Evolutionary conservation across 2,329 filamentous ascomycete species (phyloP).

Genomic region (Chaetomiaceae sp.): DNA sequence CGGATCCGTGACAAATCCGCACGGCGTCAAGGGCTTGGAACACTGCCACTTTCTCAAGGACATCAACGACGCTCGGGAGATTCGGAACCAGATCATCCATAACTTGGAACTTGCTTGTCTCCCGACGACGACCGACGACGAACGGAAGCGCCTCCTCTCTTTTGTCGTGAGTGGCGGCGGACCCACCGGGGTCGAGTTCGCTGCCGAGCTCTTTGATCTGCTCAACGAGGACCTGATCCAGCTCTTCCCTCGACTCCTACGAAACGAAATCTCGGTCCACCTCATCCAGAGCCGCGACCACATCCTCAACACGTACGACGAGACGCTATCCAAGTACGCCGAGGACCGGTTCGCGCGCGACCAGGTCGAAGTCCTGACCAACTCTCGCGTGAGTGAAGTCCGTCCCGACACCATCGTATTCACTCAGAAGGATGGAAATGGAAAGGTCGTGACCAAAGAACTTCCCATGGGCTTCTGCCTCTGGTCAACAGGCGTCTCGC

Average conservation of each 20-base stretch:
- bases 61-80: slow-evolving; percentile 83
- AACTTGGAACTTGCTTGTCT: slow-evolving; percentile 89
- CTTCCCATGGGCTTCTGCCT: slow-evolving; percentile 93
- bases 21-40: slow-evolving; percentile 91
- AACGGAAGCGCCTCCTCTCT: slow-evolving; percentile 80
- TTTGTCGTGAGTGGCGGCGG: slow-evolving; percentile 96
- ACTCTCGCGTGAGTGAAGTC: slow-evolving; percentile 89
- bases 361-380: slow-evolving; percentile 85
- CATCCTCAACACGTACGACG: slow-evolving; percentile 97
- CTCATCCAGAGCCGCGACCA: slow-evolving; percentile 92
- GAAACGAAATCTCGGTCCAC: slow-evolving; percentile 97
- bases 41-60: slow-evolving; percentile 94
- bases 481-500: slow-evolving; percentile 94
- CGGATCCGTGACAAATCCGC: slow-evolving; percentile 87
- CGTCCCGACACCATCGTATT: slow-evolving; percentile 79
- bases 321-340: slow-evolving; percentile 86
- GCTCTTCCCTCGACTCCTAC: slow-evolving; percentile 82
- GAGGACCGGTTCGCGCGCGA: slow-evolving; percentile 89
- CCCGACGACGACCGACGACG: slow-evolving; percentile 86
- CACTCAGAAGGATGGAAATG: slow-evolving; percentile 72
- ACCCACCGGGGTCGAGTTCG: slow-evolving; percentile 95
- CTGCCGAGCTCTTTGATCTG: slow-evolving; percentile 91
- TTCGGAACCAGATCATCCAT: slow-evolving; percentile 80
- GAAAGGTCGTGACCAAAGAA: slow-evolving; percentile 78
- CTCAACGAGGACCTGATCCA: slow-evolving; percentile 87